Conservation (phyloP, 2,329 filamentous ascomycete genomes). For the Biscogniauxia mediterranea region DNA sequence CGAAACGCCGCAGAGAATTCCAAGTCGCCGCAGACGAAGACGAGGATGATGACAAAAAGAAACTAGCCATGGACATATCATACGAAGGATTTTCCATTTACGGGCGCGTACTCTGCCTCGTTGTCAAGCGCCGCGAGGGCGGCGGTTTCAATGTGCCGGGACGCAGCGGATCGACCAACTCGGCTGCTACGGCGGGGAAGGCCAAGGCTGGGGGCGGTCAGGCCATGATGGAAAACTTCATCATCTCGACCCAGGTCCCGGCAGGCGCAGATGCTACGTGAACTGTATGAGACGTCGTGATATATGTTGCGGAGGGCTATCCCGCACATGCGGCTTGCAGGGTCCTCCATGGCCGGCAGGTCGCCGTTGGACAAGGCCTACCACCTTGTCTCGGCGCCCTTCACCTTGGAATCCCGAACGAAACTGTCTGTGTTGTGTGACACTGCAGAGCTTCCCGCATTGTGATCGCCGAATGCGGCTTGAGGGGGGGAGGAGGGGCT, state of each 20-base stretch:
- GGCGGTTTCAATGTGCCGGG: slow-evolving; percentile 39
- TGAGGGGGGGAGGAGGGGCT: background rate
- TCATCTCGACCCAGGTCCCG: slow-evolving; percentile 71
- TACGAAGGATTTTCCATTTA: slow-evolving; percentile 98
- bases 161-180: slow-evolving; percentile 27
- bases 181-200: slow-evolving; percentile 28
- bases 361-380: background rate
- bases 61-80: slow-evolving; percentile 77
- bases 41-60: slow-evolving; percentile 77
- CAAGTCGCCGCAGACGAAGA: slow-evolving; percentile 30
- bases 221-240: slow-evolving; percentile 82
- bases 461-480: background rate
- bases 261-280: slow-evolving; percentile 35
- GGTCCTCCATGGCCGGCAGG: slow-evolving; percentile 1
- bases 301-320: background rate
- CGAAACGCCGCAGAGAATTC: slow-evolving; percentile 48
- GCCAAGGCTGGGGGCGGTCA: slow-evolving; percentile 47
- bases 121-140: slow-evolving; percentile 73
- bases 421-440: background rate
- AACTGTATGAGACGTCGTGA: slow-evolving; percentile 7
- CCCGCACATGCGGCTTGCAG: slow-evolving; percentile 19
- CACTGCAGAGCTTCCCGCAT: background rate
- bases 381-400: background rate
- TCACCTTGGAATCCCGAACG: background rate
- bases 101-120: slow-evolving; percentile 85